phyloP scores from a whole-genome alignment of 73 alveolate genomes.

The Stentor coeruleus region DNA sequence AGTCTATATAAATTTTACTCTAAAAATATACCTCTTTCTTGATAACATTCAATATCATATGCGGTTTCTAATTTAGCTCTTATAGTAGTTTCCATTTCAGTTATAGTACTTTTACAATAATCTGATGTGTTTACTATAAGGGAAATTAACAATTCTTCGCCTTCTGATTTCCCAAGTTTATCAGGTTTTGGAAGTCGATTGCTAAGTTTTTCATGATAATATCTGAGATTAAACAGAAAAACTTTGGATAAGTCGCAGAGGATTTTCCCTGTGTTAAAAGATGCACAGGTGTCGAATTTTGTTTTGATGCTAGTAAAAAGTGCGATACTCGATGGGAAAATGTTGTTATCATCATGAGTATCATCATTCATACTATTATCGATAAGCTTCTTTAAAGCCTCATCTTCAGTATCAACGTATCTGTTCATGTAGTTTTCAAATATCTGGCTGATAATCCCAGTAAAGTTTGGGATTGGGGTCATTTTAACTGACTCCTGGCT shows the following conservation, averaged over 20 bases:
- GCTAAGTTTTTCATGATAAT: slow-evolving; percentile 12
- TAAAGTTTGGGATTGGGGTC: slow-evolving; percentile 49
- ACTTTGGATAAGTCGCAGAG: background rate
- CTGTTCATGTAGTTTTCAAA: slow-evolving; percentile 84
- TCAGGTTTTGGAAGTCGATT: background rate
- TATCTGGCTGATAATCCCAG: slow-evolving; percentile 74
- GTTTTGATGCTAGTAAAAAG: background rate
- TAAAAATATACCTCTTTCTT: background rate
- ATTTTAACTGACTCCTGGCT: slow-evolving; percentile 47
- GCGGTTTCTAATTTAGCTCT: slow-evolving; percentile 4
- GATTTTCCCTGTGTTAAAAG: slow-evolving; percentile 16
- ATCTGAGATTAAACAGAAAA: background rate
- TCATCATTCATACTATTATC: background rate
- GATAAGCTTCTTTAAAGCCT: slow-evolving; percentile 61
- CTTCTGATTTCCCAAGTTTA: background rate
- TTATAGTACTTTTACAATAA: slow-evolving; percentile 19
- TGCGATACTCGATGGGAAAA: slow-evolving; percentile 14
- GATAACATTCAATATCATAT: slow-evolving; percentile 9
- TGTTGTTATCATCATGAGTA: background rate
- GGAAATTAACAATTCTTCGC: slow-evolving; percentile 1
- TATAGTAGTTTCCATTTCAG: slow-evolving; percentile 25
- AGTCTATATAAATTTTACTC: slow-evolving; percentile 16
- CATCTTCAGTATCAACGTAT: slow-evolving; percentile 80
- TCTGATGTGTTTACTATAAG: slow-evolving; percentile 26
- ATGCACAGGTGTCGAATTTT: background rate